Evolutionary conservation across 495 filamentous ascomycete species (phyloP).

Genomic region (Tuber umbilicatum): DNA sequence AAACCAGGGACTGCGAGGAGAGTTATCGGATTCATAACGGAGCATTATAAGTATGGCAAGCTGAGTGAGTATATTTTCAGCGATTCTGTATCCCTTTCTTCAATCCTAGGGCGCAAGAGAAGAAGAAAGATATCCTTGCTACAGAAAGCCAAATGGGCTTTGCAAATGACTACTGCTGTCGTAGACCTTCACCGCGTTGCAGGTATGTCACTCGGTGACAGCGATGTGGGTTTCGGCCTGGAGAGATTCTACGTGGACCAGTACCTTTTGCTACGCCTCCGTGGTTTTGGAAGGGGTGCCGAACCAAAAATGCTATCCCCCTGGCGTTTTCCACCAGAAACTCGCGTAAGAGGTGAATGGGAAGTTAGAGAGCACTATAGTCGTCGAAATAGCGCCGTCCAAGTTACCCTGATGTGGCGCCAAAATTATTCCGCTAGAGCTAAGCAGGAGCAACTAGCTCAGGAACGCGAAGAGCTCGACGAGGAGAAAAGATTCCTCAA

Average conservation of each 20-base stretch:
- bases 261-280: constrained; percentile 20
- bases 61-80: constrained; percentile 35
- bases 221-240: constrained; percentile 21
- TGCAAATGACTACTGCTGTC: constrained; percentile 24
- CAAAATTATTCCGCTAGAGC: constrained; percentile 20
- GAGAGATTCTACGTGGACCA: constrained; percentile 30
- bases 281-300: constrained; percentile 19
- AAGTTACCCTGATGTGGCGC: constrained; percentile 15
- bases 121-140: constrained; percentile 16
- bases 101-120: neutral
- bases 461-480: neutral
- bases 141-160: constrained; percentile 33
- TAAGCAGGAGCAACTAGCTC: constrained; percentile 14
- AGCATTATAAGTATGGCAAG: constrained; percentile 26
- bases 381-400: neutral
- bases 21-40: constrained; percentile 24
- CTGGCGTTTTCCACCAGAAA: constrained; percentile 29
- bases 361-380: constrained; percentile 10
- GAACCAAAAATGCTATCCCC: constrained; percentile 15
- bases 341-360: constrained; percentile 27
- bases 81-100: constrained; percentile 27
- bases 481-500: neutral
- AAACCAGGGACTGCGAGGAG: constrained; percentile 15
- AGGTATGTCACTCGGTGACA: constrained; percentile 20
- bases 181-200: constrained; percentile 24